These are phyloP conservation scores for Polytolypa hystricis DNA, from an alignment of 2,329 filamentous ascomycete species.

Conservation along the genomic window DNA sequence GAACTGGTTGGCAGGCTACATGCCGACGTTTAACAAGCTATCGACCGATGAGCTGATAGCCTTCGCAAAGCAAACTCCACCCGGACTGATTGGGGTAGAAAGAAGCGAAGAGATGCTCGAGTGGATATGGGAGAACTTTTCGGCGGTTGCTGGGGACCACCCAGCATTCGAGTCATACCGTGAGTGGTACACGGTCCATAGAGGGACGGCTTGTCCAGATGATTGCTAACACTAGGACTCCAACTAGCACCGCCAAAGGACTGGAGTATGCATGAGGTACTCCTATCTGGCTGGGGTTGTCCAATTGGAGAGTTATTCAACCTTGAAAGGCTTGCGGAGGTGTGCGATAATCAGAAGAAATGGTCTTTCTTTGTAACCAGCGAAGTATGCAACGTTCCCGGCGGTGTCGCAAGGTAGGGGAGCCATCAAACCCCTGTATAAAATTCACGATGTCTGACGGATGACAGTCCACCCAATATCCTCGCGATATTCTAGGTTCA, in stretches of 20 bases:
- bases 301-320: conserved; percentile 39
- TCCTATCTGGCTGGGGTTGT: conserved; percentile 43
- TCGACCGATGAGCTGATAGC: conserved; percentile 5
- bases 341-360: conserved; percentile 27
- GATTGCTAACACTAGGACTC: not conserved
- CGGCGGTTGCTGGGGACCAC: conserved; percentile 48
- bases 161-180: conserved; percentile 41
- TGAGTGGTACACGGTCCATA: conserved; percentile 2
- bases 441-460: too few species aligned
- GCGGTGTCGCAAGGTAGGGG: conserved; percentile 24
- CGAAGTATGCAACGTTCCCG: conserved; percentile 39
- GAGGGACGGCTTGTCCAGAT: not conserved
- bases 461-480: conserved; percentile 12
- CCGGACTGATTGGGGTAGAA: conserved; percentile 39
- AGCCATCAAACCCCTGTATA: too few species aligned
- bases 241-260: conserved; percentile 6
- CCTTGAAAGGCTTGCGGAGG: conserved; percentile 31
- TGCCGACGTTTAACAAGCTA: conserved; percentile 7
- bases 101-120: conserved; percentile 40
- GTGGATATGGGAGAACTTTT: conserved; percentile 51
- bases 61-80: conserved; percentile 11
- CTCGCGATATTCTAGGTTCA: conserved; percentile 11
- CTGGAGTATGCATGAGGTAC: conserved; percentile 33
- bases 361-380: conserved; percentile 43
- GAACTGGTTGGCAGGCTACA: conserved; percentile 11